Conservation (phyloP, 2,329 filamentous ascomycete species). For the Penicillium rolfsii region DNA sequence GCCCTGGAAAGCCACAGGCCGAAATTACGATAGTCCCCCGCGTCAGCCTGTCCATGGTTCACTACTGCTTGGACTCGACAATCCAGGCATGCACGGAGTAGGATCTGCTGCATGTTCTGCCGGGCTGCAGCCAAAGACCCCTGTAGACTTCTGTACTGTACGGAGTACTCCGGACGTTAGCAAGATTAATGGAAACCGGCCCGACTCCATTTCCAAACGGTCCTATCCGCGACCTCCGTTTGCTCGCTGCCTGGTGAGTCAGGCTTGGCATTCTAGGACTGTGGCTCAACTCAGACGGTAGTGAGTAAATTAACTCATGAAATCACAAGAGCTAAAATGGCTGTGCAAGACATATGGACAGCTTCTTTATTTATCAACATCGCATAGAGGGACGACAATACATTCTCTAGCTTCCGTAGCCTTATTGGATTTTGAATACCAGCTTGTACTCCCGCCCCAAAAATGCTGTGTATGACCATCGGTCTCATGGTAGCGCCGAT, state of each 20-base stretch:
- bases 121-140: not conserved
- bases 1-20: not conserved
- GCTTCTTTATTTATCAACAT: too few species aligned
- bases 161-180: not conserved
- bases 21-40: constrained; percentile 6
- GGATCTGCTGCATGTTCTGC: not conserved
- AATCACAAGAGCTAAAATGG: too few species aligned
- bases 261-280: constrained; percentile 11
- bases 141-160: not conserved
- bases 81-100: not conserved
- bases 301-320: too few species aligned
- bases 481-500: constrained; percentile 7
- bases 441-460: not conserved
- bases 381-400: not conserved
- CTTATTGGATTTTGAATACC: not conserved
- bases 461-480: constrained; percentile 1
- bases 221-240: constrained; percentile 26
- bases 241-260: constrained; percentile 28
- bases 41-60: not conserved
- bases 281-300: not conserved
- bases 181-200: not conserved
- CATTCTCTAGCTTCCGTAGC: not conserved
- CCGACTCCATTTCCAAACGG: constrained; percentile 11
- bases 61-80: not conserved
- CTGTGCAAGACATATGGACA: not conserved